Evolutionary conservation across 139 green algal species (phyloP).

Genomic region (Zygnema cylindricum): DNA sequence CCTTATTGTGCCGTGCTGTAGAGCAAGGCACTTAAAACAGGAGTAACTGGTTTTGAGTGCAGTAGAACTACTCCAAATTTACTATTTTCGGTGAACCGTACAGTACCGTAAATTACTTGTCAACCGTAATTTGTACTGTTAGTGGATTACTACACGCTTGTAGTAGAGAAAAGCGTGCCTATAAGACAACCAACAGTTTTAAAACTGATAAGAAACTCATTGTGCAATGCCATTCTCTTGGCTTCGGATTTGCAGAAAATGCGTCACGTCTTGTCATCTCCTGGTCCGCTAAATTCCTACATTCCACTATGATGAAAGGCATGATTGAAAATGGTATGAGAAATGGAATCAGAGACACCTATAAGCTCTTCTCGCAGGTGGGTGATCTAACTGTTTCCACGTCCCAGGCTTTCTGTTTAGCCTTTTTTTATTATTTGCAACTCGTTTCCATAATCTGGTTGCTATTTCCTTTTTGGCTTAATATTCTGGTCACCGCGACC

Average conservation of each 20-base stretch:
- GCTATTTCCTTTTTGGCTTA: neutral
- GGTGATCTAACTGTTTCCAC: neutral
- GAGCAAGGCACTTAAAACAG: too few species aligned
- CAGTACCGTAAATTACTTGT: too few species aligned
- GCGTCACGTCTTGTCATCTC: slow-evolving; percentile 33
- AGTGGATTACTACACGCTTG: too few species aligned
- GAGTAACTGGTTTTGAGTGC: too few species aligned
- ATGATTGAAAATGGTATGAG: slow-evolving; percentile 62
- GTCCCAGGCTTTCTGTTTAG: neutral
- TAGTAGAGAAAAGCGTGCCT: too few species aligned
- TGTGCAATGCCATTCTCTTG: slow-evolving; percentile 8
- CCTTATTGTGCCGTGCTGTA: too few species aligned
- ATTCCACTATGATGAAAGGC: slow-evolving; percentile 60
- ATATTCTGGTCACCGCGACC: too few species aligned
- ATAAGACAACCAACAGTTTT: too few species aligned
- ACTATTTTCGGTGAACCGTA: too few species aligned
- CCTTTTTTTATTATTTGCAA: neutral
- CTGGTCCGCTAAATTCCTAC: slow-evolving; percentile 49
- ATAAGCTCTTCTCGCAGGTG: slow-evolving; percentile 41
- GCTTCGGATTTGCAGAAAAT: neutral
- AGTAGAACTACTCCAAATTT: too few species aligned
- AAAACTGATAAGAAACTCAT: too few species aligned
- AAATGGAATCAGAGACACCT: slow-evolving; percentile 49
- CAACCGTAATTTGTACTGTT: too few species aligned
- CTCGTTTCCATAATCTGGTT: neutral